These are phyloP conservation scores for Tulasnella sp. DNA, from an alignment of 768 basidiomycete species.

Conservation along the genomic window DNA sequence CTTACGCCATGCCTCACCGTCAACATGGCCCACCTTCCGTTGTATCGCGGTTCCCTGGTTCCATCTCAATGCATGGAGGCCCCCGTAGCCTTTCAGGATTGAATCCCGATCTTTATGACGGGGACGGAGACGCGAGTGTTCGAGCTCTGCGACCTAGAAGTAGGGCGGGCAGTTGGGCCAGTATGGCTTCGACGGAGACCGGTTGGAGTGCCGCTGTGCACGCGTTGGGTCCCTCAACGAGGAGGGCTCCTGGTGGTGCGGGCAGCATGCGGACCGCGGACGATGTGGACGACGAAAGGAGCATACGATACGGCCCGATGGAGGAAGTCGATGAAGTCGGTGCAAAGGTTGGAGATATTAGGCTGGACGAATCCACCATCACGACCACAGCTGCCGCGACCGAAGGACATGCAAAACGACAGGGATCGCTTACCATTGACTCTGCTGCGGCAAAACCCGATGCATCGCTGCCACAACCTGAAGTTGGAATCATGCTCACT, in stretches of 20 bases:
- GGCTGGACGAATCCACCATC: neutral
- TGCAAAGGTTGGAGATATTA: neutral
- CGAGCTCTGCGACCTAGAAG: constrained; percentile 86
- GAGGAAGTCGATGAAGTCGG: constrained; percentile 4
- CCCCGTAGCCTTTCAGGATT: constrained; percentile 49
- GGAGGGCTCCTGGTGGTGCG: neutral
- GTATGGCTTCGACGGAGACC: constrained; percentile 47
- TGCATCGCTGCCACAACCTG: neutral
- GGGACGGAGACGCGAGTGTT: constrained; percentile 83
- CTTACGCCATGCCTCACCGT: constrained; percentile 58
- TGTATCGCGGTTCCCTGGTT: constrained; percentile 28
- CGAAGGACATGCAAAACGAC: neutral
- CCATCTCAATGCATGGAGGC: constrained; percentile 24
- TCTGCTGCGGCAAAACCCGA: neutral
- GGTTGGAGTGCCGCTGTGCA: constrained; percentile 71
- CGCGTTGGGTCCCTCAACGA: neutral
- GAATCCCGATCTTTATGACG: constrained; percentile 55
- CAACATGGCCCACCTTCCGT: constrained; percentile 20
- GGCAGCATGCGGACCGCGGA: constrained; percentile 25
- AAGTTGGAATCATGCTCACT: neutral
- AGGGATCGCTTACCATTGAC: neutral
- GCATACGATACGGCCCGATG: constrained; percentile 1
- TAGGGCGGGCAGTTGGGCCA: constrained; percentile 80
- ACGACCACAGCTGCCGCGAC: neutral
- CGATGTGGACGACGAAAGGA: constrained; percentile 28